phyloP scores from a whole-genome alignment of 2,329 filamentous ascomycete species.

The Colletotrichum sp. region DNA sequence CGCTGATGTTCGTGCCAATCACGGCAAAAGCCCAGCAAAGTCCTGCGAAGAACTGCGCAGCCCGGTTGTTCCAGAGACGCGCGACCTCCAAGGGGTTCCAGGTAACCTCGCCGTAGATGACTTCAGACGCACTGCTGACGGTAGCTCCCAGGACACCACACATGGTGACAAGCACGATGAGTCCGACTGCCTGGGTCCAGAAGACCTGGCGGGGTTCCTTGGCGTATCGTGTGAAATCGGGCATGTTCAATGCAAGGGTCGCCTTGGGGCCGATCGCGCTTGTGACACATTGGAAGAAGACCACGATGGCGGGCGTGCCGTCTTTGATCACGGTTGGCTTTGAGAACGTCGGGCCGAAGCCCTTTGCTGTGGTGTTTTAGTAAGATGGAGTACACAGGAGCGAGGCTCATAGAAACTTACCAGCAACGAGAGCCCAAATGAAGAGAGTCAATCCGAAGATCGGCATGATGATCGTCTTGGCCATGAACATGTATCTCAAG shows the following conservation, averaged over 20 bases:
- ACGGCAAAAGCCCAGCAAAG: constrained; percentile 44
- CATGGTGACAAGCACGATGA: constrained; percentile 19
- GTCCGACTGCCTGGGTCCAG: constrained; percentile 21
- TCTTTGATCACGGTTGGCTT: constrained; percentile 18
- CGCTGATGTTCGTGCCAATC: constrained; percentile 57
- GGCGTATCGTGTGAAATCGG: constrained; percentile 25
- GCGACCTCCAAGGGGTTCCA: constrained; percentile 35
- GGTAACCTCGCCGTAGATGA: constrained; percentile 26
- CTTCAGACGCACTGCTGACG: constrained; percentile 39
- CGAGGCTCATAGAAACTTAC: neutral
- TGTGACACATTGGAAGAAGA: constrained; percentile 26
- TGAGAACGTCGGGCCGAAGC: constrained; percentile 25
- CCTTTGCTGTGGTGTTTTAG: constrained; percentile 5
- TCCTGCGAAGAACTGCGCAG: constrained; percentile 34
- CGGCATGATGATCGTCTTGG: constrained; percentile 24
- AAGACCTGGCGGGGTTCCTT: constrained; percentile 21
- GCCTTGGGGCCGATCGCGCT: constrained; percentile 25
- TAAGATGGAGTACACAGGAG: rapidly evolving
- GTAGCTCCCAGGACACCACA: constrained; percentile 55
- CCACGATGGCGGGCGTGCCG: constrained; percentile 23
- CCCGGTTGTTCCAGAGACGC: constrained; percentile 29
- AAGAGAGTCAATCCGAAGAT: constrained; percentile 25
- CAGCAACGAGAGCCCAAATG: constrained; percentile 24
- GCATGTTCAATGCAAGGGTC: constrained; percentile 23
- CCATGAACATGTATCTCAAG: constrained; percentile 25